A percentile compares a stretch with the other conserved stretches of the same genome.
Conservation (phyloP, 441 rosid species). For the Mallotus repandus region DNA sequence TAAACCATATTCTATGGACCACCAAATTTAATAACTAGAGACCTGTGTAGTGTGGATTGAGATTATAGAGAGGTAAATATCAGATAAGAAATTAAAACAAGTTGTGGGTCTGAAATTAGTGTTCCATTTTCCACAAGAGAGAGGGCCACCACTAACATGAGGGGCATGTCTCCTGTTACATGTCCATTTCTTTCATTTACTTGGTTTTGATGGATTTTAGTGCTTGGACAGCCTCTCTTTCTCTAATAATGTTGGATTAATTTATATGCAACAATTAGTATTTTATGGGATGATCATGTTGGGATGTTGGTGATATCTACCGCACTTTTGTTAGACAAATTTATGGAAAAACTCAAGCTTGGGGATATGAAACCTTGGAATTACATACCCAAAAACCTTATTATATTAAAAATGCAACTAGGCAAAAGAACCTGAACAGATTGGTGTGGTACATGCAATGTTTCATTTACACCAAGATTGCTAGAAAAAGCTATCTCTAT, state of each 20-base stretch:
- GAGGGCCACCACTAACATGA: constrained; percentile 30
- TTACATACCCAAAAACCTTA: constrained; percentile 2
- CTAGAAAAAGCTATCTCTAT: background rate
- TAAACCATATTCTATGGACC: background rate
- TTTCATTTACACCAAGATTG: constrained; percentile 18
- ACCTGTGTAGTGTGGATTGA: background rate
- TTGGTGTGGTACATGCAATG: constrained; percentile 27
- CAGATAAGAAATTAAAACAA: background rate
- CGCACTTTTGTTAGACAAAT: constrained; percentile 25
- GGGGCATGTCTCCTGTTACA: constrained; percentile 25
- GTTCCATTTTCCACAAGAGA: constrained; percentile 13
- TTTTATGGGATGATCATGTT: constrained; percentile 4
- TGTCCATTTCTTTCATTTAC: constrained; percentile 24
- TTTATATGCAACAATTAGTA: background rate
- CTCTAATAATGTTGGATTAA: background rate
- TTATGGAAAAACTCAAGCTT: constrained; percentile 34
- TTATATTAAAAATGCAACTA: constrained; percentile 15
- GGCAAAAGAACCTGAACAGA: constrained; percentile 12
- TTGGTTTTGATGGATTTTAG: constrained; percentile 24
- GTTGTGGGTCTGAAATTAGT: constrained; percentile 11
- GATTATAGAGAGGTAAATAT: no score
- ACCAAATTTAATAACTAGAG: background rate
- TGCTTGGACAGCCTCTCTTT: constrained; percentile 25
- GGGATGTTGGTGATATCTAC: constrained; percentile 16
- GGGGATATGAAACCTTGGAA: constrained; percentile 32